Evolutionary conservation across 2,329 filamentous ascomycete species (phyloP).

Genomic region (Paracamarosporium sp.): DNA sequence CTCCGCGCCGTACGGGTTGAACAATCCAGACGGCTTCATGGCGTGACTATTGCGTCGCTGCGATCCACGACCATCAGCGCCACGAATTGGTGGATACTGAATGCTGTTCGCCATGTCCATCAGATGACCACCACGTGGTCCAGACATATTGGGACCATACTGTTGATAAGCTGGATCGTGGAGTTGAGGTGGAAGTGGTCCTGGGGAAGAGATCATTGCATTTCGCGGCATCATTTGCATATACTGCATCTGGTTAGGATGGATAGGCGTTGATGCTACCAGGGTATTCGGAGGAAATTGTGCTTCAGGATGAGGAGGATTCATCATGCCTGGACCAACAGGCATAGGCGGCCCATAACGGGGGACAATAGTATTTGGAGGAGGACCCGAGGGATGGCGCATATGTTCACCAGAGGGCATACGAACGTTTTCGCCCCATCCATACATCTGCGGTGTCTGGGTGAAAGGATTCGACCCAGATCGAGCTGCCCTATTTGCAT

Average conservation of each 20-base stretch:
- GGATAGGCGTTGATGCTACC: constrained; percentile 15
- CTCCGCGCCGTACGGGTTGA: constrained; percentile 35
- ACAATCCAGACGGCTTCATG: constrained; percentile 19
- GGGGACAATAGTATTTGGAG: constrained; percentile 21
- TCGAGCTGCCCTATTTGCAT: constrained; percentile 16
- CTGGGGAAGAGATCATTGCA: constrained; percentile 18
- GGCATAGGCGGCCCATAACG: constrained; percentile 19
- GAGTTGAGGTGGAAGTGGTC: constrained; percentile 9
- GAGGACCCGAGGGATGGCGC: constrained; percentile 19
- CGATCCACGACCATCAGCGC: constrained; percentile 15
- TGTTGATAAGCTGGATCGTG: constrained; percentile 21
- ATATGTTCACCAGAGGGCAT: constrained; percentile 17
- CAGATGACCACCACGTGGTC: constrained; percentile 22
- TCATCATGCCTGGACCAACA: constrained; percentile 19
- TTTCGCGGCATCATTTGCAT: constrained; percentile 13
- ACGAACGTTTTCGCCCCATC: constrained; percentile 24
- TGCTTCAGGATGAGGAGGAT: constrained; percentile 12
- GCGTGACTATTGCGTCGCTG: constrained; percentile 18
- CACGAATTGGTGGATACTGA: constrained; percentile 16
- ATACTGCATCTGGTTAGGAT: constrained; percentile 19
- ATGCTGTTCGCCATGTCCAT: constrained; percentile 37
- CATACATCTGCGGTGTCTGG: constrained; percentile 8
- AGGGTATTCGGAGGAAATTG: constrained; percentile 20
- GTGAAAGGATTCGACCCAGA: constrained; percentile 18
- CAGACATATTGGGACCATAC: constrained; percentile 11